phyloP scores from a whole-genome alignment of 768 basidiomycete genomes.

The Psilocybe sp. region DNA sequence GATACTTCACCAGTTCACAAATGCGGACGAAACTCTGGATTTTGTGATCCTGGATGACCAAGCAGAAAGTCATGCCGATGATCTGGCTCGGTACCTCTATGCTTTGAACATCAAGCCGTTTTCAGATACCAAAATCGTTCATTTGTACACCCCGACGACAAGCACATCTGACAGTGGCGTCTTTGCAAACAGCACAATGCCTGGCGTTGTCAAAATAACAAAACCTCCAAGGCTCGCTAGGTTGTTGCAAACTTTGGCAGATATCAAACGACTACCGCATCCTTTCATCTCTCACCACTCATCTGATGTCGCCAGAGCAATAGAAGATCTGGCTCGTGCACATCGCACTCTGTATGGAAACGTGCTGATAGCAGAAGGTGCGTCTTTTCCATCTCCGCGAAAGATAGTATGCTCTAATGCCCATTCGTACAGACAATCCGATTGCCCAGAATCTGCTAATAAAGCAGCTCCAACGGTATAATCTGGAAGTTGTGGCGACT shows the following conservation, averaged over 20 bases:
- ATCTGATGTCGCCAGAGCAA: slow-evolving; percentile 36
- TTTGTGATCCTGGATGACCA: slow-evolving; percentile 71
- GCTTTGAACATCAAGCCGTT: slow-evolving; percentile 35
- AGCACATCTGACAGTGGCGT: slow-evolving; percentile 51
- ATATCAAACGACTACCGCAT: slow-evolving; percentile 51
- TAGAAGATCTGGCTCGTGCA: slow-evolving; percentile 43
- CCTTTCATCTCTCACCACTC: slow-evolving; percentile 34
- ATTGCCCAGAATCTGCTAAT: slow-evolving; percentile 66
- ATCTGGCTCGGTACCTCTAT: slow-evolving; percentile 49
- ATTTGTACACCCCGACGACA: slow-evolving; percentile 70
- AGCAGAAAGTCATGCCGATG: slow-evolving; percentile 54
- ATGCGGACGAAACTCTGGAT: slow-evolving; percentile 40
- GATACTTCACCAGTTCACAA: slow-evolving; percentile 32
- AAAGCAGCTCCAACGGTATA: slow-evolving; percentile 61
- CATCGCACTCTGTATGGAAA: slow-evolving; percentile 62
- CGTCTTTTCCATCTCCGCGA: slow-evolving; percentile 1
- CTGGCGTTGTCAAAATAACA: slow-evolving; percentile 64
- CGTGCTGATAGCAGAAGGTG: slow-evolving; percentile 72
- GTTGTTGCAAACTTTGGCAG: slow-evolving; percentile 60
- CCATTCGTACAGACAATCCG: slow-evolving; percentile 53
- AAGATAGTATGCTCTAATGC: not conserved
- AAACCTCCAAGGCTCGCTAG: slow-evolving; percentile 66
- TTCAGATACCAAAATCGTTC: slow-evolving; percentile 60
- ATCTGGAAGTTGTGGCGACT: slow-evolving; percentile 60
- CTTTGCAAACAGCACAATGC: slow-evolving; percentile 45